These are phyloP conservation scores for Amylostereum chailletii DNA, from an alignment of 1,284 basidiomycete genomes.

Conservation along the genomic window DNA sequence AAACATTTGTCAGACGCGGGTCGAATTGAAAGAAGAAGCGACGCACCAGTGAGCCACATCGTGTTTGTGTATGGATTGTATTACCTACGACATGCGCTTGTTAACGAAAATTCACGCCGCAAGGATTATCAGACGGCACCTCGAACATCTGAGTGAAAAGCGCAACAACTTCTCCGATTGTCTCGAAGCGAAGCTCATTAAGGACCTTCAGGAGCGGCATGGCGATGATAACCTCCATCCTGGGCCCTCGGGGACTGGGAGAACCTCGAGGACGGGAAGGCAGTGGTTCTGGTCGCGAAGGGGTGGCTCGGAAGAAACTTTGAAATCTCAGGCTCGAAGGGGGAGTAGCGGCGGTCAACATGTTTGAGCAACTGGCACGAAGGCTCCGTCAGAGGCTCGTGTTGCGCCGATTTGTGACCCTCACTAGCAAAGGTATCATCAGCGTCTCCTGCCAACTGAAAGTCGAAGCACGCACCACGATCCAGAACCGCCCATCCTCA, in stretches of 20 bases:
- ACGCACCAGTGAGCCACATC: slow-evolving; percentile 17
- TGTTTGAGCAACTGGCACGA: slow-evolving; percentile 13
- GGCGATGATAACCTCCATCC: background rate
- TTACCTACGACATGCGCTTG: slow-evolving; percentile 16
- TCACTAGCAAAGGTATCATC: too few relatives aligned
- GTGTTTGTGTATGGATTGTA: slow-evolving; percentile 27
- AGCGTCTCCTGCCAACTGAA: too few relatives aligned
- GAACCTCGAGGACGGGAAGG: background rate
- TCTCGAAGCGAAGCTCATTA: background rate
- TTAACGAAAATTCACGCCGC: background rate
- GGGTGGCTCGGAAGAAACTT: slow-evolving; percentile 13
- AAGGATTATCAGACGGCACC: background rate
- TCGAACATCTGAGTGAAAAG: background rate
- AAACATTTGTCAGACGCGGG: background rate
- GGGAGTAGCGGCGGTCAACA: background rate
- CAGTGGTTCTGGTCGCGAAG: slow-evolving; percentile 8
- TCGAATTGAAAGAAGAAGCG: background rate
- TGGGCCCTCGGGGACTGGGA: background rate
- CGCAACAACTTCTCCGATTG: background rate
- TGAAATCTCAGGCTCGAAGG: slow-evolving; percentile 12
- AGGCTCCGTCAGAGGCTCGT: slow-evolving; percentile 14
- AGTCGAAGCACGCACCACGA: too few relatives aligned
- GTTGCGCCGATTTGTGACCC: slow-evolving; percentile 6
- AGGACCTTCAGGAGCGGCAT: background rate
- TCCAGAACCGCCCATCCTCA: too few relatives aligned